Evolutionary conservation across 2,329 filamentous ascomycete species (phyloP).

Genomic region (Nemania sp.): DNA sequence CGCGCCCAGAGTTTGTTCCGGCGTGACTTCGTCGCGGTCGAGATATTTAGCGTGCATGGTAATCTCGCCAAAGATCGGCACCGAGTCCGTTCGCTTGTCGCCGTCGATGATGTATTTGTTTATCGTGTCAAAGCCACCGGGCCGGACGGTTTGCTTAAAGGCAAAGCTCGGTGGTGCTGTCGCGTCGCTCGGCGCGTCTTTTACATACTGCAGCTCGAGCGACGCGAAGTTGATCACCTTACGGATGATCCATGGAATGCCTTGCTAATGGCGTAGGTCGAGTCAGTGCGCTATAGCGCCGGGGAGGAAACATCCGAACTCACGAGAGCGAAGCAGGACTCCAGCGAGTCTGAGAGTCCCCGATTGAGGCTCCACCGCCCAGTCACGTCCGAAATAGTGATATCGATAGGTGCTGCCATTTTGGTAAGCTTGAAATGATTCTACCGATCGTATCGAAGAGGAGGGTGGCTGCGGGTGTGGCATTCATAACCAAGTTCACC

Average conservation of each 20-base stretch:
- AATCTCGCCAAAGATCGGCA: background rate
- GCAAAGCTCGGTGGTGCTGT: background rate
- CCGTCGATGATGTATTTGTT: conserved; percentile 3
- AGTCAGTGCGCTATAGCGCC: background rate
- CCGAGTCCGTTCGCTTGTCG: background rate
- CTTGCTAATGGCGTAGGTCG: background rate
- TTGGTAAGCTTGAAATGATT: background rate
- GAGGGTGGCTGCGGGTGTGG: background rate
- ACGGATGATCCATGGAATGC: background rate
- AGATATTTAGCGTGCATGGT: conserved; percentile 1
- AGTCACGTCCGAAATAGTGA: background rate
- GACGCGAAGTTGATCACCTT: conserved; percentile 1
- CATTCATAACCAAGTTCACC: background rate
- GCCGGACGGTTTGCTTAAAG: background rate
- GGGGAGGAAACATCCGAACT: background rate
- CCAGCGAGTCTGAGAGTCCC: background rate
- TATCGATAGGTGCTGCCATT: background rate
- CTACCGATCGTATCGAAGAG: background rate
- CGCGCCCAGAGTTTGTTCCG: conserved; percentile 5
- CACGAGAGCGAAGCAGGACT: background rate
- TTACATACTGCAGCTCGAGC: conserved; percentile 1
- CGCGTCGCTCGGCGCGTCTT: background rate
- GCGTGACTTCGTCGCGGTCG: background rate
- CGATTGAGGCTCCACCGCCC: background rate
- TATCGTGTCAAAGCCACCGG: background rate